Evolutionary conservation across 305 asterid species (phyloP).

Genomic region (Fraxinus velutina): DNA sequence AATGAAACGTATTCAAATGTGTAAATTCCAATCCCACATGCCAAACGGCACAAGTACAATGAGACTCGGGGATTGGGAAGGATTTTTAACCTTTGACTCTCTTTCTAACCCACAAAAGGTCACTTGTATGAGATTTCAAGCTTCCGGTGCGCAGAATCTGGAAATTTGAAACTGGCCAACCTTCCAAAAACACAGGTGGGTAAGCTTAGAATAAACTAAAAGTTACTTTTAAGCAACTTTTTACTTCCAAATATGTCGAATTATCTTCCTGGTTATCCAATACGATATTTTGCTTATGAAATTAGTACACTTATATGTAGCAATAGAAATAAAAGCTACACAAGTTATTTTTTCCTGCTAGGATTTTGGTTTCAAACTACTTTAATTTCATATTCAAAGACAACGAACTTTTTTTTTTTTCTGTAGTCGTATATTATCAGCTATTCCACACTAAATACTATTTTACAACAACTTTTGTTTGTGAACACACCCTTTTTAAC

Average conservation of each 20-base stretch:
- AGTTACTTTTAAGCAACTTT: not conserved
- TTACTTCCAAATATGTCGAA: not conserved
- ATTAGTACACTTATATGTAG: not conserved
- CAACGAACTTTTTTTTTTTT: too few relatives aligned
- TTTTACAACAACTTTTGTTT: too few relatives aligned
- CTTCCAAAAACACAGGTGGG: constrained; percentile 9
- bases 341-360: not conserved
- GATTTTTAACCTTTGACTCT: constrained; percentile 14
- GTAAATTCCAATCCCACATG: not conserved
- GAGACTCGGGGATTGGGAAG: constrained; percentile 44
- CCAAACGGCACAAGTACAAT: constrained; percentile 11
- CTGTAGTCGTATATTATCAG: not conserved
- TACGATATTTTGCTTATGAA: not conserved
- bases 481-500: not conserved
- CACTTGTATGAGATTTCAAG: constrained; percentile 13
- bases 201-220: not conserved
- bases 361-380: not conserved
- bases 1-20: constrained; percentile 6
- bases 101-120: constrained; percentile 15
- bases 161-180: not conserved
- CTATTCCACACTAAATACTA: not conserved
- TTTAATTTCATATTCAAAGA: not conserved
- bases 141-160: not conserved
- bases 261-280: not conserved
- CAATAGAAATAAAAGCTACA: not conserved